Evolutionary conservation across 805 yeast species (phyloP).

Genomic region (Ogataea philodendri): DNA sequence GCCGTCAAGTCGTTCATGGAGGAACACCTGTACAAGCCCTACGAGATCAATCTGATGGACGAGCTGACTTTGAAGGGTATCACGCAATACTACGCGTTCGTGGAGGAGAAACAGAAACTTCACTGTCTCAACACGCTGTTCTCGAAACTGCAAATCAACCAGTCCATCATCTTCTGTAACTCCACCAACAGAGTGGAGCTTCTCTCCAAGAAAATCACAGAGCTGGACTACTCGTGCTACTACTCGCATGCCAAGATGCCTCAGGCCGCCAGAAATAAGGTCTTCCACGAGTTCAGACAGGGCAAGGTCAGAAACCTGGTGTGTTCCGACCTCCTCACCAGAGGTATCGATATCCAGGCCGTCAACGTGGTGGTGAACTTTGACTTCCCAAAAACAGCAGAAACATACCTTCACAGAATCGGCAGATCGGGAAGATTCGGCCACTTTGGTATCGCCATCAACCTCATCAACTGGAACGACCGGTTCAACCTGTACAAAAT

Average conservation of each 20-base stretch:
- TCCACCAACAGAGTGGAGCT: constrained; percentile 95
- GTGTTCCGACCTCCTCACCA: constrained; percentile 91
- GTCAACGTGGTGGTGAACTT: constrained; percentile 97
- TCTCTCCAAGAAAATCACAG: constrained; percentile 93
- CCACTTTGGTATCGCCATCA: constrained; percentile 95
- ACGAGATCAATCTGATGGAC: constrained; percentile 96
- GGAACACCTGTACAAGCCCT: constrained; percentile 83
- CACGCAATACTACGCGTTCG: constrained; percentile 97
- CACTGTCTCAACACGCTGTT: constrained; percentile 95
- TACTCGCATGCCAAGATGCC: constrained; percentile 98
- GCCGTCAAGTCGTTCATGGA: constrained; percentile 93
- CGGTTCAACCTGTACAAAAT: constrained; percentile 89
- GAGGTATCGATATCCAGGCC: constrained; percentile 99
- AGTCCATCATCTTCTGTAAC: constrained; percentile 95
- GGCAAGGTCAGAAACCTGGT: constrained; percentile 97
- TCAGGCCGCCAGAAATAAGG: constrained; percentile 94
- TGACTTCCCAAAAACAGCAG: constrained; percentile 98
- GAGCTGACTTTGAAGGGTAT: constrained; percentile 95
- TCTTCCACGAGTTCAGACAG: constrained; percentile 97
- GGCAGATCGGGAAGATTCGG: constrained; percentile 99
- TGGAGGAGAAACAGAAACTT: constrained; percentile 92
- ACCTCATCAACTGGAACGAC: constrained; percentile 95
- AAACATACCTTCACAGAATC: constrained; percentile 95
- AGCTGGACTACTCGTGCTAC: constrained; percentile 93
- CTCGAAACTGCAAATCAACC: constrained; percentile 92